A percentile compares a stretch with the other conserved stretches of the same genome.
phyloP scores from a whole-genome alignment of 164 flowering plant genomes.

The Piper longum region DNA sequence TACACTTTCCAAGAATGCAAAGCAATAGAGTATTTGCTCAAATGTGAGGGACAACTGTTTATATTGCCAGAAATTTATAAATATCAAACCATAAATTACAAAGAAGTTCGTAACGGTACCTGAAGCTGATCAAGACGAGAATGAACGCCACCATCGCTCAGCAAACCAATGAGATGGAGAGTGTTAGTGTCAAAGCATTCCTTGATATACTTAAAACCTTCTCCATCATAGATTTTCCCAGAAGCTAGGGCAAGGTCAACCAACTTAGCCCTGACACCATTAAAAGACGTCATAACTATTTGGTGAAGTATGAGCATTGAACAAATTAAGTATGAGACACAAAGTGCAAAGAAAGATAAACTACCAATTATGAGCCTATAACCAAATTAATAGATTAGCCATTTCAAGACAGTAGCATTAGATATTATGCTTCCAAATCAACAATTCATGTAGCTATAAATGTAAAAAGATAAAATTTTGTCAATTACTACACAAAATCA shows the following conservation, averaged over 20 bases:
- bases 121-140: slow-evolving; percentile 87
- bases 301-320: not conserved
- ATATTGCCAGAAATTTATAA: no score
- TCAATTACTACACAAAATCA: no score
- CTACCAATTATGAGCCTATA: no score
- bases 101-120: slow-evolving; percentile 21
- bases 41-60: no score
- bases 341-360: no score
- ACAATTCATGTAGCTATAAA: no score
- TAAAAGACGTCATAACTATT: not conserved
- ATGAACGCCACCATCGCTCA: slow-evolving; percentile 99
- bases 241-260: slow-evolving; percentile 85
- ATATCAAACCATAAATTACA: not conserved
- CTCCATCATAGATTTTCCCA: slow-evolving; percentile 81
- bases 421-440: no score
- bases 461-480: no score
- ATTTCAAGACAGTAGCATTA: no score
- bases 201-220: slow-evolving; percentile 81
- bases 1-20: not conserved
- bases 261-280: slow-evolving; percentile 62
- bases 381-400: no score
- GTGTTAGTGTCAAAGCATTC: slow-evolving; percentile 56
- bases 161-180: slow-evolving; percentile 82
- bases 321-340: not conserved
- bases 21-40: no score